Evolutionary conservation across 2,329 filamentous ascomycete species (phyloP), one percentile per base, ranked within the genome.

Genomic region (Proliferodiscus dingleyae): DNA sequence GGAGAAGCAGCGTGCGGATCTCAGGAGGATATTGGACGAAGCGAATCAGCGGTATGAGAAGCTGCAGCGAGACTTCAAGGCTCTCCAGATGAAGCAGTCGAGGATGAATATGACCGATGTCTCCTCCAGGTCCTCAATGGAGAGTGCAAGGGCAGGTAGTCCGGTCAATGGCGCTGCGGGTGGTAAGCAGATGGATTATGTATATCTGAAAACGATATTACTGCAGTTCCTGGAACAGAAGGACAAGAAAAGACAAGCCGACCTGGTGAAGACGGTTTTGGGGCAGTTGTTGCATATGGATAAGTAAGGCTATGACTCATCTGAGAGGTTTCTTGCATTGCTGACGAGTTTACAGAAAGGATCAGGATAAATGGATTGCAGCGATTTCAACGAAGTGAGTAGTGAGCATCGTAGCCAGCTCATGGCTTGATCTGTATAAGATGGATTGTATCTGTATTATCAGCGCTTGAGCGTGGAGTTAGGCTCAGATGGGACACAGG

Each of bases 291-390:
- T 93, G 61, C 79, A 81, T 56, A 89, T 91, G 68, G 83, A 89
- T 67, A 80, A 81, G 81, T 86, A 69, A 68, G 83, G 73, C 37
- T 11, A 42, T 26, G 21, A 16, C 16, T 42, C 10, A 32, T 13
- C 33, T 1, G 22, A 34, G 7, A 11, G 13, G 19, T 30, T 16
- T 32, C 16, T 3, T 28, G 19, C 7, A 32, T 7, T 38, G 28
- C 50, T 60, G 49, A 59, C 33, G 28, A 29, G 7, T 40, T 28
- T 46, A 49, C 46, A 81, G 77, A 57, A 79, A 77, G 57, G 89
- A 95, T 56, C 86, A 93, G 68, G 83, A 93, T 67, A 91, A 88
- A 67, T 95, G 89, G 88, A 80, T 84, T 67, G 78, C 82, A 15
- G 89, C 85, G 2, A 82, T 95, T 41, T 48, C 50, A 15, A 46